These are phyloP conservation scores for Tuber calosporum DNA, from an alignment of 495 filamentous ascomycete genomes.

Conservation along the genomic window DNA sequence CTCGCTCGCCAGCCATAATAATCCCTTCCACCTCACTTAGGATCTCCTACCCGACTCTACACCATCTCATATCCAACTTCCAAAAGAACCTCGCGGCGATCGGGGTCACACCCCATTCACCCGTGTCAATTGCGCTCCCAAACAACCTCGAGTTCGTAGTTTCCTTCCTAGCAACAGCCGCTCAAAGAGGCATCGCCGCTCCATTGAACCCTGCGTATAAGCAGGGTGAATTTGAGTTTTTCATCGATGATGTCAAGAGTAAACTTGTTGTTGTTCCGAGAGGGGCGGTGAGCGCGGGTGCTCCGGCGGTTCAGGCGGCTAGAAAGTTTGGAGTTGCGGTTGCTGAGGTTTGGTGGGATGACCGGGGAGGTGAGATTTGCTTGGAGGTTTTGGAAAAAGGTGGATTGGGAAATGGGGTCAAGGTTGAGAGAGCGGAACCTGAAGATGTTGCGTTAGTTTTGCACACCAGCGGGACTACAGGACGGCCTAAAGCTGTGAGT, in stretches of 20 bases:
- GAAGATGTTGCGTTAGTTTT: slow-evolving; percentile 65
- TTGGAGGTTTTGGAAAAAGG: slow-evolving; percentile 67
- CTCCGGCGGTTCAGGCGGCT: slow-evolving; percentile 64
- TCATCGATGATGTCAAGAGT: slow-evolving; percentile 74
- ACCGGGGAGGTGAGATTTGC: slow-evolving; percentile 53
- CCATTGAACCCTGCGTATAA: slow-evolving; percentile 78
- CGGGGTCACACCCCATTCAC: slow-evolving; percentile 56
- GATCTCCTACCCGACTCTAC: slow-evolving; percentile 58
- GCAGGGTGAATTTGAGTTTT: slow-evolving; percentile 82
- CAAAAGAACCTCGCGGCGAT: slow-evolving; percentile 64
- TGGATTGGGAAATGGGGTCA: slow-evolving; percentile 52
- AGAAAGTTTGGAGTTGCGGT: slow-evolving; percentile 68
- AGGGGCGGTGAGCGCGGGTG: slow-evolving; percentile 56
- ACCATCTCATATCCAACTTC: slow-evolving; percentile 56
- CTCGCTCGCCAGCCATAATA: slow-evolving; percentile 55
- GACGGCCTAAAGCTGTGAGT: slow-evolving; percentile 61
- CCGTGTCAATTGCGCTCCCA: slow-evolving; percentile 67
- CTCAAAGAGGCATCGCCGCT: slow-evolving; percentile 71
- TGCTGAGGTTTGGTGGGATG: slow-evolving; percentile 73
- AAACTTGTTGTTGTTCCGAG: slow-evolving; percentile 64
- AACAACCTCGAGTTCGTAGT: slow-evolving; percentile 80
- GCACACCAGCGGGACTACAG: slow-evolving; percentile 74
- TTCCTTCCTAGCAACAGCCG: slow-evolving; percentile 67
- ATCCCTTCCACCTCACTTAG: slow-evolving; percentile 56
- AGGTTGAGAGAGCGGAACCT: slow-evolving; percentile 50